Evolutionary conservation across 129 eudicot species (phyloP).

Genomic region (Heracleum sosnowskyi): DNA sequence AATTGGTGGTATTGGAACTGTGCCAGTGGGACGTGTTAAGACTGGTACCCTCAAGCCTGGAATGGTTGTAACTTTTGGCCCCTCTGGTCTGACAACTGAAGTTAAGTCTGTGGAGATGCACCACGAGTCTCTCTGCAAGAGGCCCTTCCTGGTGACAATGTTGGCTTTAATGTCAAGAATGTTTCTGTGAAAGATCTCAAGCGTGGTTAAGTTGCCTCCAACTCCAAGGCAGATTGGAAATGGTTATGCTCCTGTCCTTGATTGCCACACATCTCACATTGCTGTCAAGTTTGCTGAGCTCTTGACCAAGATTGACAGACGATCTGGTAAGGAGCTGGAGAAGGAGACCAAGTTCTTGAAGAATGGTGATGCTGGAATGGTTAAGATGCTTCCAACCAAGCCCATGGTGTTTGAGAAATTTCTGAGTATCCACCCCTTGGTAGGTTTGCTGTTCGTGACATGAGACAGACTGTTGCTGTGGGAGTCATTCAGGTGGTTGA

Average conservation of each 20-base stretch:
- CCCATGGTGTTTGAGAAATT: background rate
- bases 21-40: constrained; percentile 18
- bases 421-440: constrained; percentile 14
- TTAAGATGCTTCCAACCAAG: constrained; percentile 17
- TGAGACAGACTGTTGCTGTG: constrained; percentile 15
- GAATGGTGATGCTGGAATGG: constrained; percentile 13
- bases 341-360: constrained; percentile 17
- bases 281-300: constrained; percentile 19
- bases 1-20: constrained; percentile 20
- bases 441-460: constrained; percentile 15
- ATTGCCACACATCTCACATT: constrained; percentile 16
- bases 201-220: background rate
- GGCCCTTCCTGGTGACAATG: constrained; percentile 14
- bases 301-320: constrained; percentile 14
- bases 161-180: background rate
- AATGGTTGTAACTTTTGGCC: constrained; percentile 14
- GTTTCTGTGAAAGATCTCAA: background rate
- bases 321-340: constrained; percentile 14
- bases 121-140: constrained; percentile 14
- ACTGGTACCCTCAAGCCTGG: constrained; percentile 18
- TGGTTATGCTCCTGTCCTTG: constrained; percentile 13
- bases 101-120: constrained; percentile 21
- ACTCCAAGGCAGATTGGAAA: constrained; percentile 11
- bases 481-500: constrained; percentile 14
- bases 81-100: constrained; percentile 14